Evolutionary conservation across 2,329 filamentous ascomycete species (phyloP).

Genomic region (Coniochaeta sp.): DNA sequence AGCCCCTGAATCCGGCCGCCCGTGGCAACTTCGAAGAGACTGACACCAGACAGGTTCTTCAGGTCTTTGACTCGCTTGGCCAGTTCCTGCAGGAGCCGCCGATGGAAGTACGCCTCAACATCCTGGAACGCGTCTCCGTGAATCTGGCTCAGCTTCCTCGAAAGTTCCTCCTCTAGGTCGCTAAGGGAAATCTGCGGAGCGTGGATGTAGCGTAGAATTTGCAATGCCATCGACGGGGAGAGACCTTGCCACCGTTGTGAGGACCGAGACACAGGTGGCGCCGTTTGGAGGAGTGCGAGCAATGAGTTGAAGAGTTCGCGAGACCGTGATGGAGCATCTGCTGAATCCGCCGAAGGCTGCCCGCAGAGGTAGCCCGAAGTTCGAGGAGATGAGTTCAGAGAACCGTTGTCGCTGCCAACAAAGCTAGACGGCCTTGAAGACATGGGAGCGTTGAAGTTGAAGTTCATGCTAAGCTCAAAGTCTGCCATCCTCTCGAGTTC

Average conservation of each 20-base stretch:
- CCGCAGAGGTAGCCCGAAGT: conserved; percentile 33
- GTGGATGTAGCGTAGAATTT: conserved; percentile 50
- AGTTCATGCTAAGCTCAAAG: conserved; percentile 20
- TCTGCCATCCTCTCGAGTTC: conserved; percentile 30
- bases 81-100: conserved; percentile 40
- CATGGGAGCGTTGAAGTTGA: conserved; percentile 36
- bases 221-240: conserved; percentile 44
- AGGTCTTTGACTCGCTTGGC: conserved; percentile 43
- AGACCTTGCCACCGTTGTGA: conserved; percentile 44
- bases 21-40: conserved; percentile 48
- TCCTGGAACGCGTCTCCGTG: conserved; percentile 36
- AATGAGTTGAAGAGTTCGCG: conserved; percentile 45
- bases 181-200: conserved; percentile 39
- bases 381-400: conserved; percentile 41
- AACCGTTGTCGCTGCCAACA: background rate
- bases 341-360: conserved; percentile 27
- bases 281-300: conserved; percentile 46
- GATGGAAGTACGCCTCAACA: conserved; percentile 41
- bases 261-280: conserved; percentile 31
- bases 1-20: conserved; percentile 36
- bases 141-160: conserved; percentile 33
- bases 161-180: conserved; percentile 41
- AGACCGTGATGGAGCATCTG: conserved; percentile 34
- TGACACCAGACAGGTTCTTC: conserved; percentile 42
- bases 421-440: conserved; percentile 35